Conservation (phyloP, 768 basidiomycete species). For the Amanita pseudoporphyria region DNA sequence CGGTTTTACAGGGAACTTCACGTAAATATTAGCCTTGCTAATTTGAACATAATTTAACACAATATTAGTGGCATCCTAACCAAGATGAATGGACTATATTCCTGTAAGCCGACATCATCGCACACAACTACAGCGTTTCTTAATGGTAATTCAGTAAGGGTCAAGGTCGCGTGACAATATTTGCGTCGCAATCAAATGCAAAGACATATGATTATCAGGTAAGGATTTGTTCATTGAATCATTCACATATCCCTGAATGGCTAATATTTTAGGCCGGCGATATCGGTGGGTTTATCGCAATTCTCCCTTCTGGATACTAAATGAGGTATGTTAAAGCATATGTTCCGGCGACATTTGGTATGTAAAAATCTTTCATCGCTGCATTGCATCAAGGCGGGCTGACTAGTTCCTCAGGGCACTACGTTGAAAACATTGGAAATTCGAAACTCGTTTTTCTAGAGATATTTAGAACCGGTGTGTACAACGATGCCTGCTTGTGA, state of each 20-base stretch:
- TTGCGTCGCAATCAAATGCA: conserved; percentile 42
- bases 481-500: not conserved
- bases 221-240: not conserved
- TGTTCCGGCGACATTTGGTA: conserved; percentile 49
- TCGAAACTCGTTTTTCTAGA: conserved; percentile 49
- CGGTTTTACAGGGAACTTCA: conserved; percentile 38
- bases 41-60: not conserved
- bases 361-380: not conserved
- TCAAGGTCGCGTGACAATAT: conserved; percentile 43
- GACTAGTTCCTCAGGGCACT: conserved; percentile 36
- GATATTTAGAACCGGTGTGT: conserved; percentile 45
- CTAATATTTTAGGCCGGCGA: conserved; percentile 36
- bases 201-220: conserved; percentile 53
- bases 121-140: not conserved
- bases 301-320: conserved; percentile 3
- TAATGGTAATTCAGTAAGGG: conserved; percentile 32
- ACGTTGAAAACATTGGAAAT: conserved; percentile 59
- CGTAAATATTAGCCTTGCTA: conserved; percentile 21
- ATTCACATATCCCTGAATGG: not conserved
- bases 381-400: not conserved
- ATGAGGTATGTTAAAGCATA: conserved; percentile 27
- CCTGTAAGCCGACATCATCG: conserved; percentile 27
- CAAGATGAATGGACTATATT: conserved; percentile 57
- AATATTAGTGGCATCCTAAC: conserved; percentile 56
- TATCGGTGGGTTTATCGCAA: conserved; percentile 28